Evolutionary conservation across 1,284 basidiomycete genomes (phyloP), one percentile per base, ranked within the genome.

Genomic region (Ustilago hordei): DNA sequence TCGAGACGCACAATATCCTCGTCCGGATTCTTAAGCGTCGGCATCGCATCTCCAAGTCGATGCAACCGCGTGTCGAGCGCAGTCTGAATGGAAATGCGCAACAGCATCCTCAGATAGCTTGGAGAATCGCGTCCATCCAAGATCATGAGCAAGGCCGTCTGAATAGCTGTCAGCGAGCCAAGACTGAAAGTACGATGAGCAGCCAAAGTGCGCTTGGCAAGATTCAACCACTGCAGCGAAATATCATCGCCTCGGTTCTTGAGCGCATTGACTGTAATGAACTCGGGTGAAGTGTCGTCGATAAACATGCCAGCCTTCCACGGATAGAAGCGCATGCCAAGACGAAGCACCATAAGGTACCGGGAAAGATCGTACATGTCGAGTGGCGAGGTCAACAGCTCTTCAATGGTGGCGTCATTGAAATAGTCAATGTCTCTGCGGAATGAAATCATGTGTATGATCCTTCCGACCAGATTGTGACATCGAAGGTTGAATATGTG

Each of bases 241-340:
- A 74, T 61, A 34, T 78, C 72, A 32, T 74, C 71, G 38, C 68
- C 70, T 15, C 70, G 62, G 17, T 78, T 78, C 67, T 77, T 75
- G 55, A 81, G 63, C 0, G 68, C 64, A 32, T 81, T 68, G 63
- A 78, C 69, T 9, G 74, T 75, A 38, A 67, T 61, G 35, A 80
- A 78, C 41, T 68, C 74, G 28, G 69, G 66, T 11, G 63, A 66
- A 11, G 56, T 59, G 4, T 75, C 54, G 32, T 75, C 71, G 60
- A 60, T 53, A 45, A 71, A 64, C 57, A 72, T 50, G 47, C 38
- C 50, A 11, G 55, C 56, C 15, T 64, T 65, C 72, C 75, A 75
- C 2, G 81, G 80, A 34, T 81, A 81, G 69, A 83, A 83, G 31
- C 76, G 66, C 67, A 82, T 60, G 17, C 74, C 81, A 32, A 81